Evolutionary conservation across 441 rosid species (phyloP).

Genomic region (Gossypium trilobum): DNA sequence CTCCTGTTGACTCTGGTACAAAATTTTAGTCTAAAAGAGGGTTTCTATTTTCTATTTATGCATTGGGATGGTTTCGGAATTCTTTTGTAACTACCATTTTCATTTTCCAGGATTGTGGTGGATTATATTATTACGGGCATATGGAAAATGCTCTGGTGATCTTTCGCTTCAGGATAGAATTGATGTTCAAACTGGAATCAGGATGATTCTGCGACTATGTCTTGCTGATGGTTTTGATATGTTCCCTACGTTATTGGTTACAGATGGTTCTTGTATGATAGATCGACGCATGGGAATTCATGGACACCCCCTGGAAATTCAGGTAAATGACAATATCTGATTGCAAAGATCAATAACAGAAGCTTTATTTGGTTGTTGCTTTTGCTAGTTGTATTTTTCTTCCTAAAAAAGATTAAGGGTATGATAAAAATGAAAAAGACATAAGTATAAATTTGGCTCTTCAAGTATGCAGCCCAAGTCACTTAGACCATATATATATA

Average conservation of each 20-base stretch:
- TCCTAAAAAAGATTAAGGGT: not conserved
- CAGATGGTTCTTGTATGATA: slow-evolving; percentile 92
- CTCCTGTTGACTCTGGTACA: slow-evolving; percentile 84
- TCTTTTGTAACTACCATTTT: slow-evolving; percentile 11
- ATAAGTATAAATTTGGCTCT: not conserved
- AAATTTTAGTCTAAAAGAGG: not conserved
- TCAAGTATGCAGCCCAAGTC: not conserved
- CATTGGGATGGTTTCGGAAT: not conserved
- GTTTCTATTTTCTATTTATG: not conserved
- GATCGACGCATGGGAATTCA: slow-evolving; percentile 93
- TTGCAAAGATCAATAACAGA: not conserved
- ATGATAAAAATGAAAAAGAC: not conserved
- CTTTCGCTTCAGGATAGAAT: slow-evolving; percentile 77
- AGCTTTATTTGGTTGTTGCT: not conserved
- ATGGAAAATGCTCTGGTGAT: slow-evolving; percentile 79
- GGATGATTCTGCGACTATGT: slow-evolving; percentile 70
- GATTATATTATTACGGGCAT: slow-evolving; percentile 81
- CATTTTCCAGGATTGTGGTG: slow-evolving; percentile 74
- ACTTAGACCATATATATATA: not conserved
- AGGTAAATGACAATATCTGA: slow-evolving; percentile 29
- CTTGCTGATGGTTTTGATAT: slow-evolving; percentile 89
- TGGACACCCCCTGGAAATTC: slow-evolving; percentile 87
- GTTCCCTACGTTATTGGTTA: slow-evolving; percentile 88
- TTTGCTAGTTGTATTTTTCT: not conserved
- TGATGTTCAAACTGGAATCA: slow-evolving; percentile 94